A percentile compares a stretch with the other conserved stretches of the same genome.
These are phyloP conservation scores for Amylostereum chailletii DNA, from an alignment of 1,284 basidiomycete species.

Conservation along the genomic window DNA sequence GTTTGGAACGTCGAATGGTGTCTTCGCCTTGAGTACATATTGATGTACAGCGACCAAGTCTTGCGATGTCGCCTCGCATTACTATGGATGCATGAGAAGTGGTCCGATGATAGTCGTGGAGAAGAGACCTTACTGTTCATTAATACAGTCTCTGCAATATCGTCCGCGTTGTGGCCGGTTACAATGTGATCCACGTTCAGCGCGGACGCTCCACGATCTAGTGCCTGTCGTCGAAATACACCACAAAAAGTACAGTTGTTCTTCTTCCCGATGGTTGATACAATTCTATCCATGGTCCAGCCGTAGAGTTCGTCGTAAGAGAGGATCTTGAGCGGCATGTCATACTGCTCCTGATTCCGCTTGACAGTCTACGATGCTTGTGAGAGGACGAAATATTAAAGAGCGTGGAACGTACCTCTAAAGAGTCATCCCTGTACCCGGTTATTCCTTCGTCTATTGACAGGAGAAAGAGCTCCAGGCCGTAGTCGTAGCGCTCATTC, in stretches of 20 bases:
- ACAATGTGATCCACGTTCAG: conserved; percentile 96
- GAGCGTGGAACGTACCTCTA: conserved; percentile 57
- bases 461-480: conserved; percentile 84
- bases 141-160: conserved; percentile 96
- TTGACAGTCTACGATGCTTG: conserved; percentile 75
- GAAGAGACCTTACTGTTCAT: conserved; percentile 80
- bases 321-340: conserved; percentile 91
- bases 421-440: conserved; percentile 94
- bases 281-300: conserved; percentile 99
- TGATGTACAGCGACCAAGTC: conserved; percentile 87
- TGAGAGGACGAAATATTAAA: conserved; percentile 5
- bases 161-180: conserved; percentile 98
- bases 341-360: conserved; percentile 92
- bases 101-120: conserved; percentile 3
- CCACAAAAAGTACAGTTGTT: conserved; percentile 99
- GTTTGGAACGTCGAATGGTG: conserved; percentile 94
- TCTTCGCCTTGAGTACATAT: conserved; percentile 93
- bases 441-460: conserved; percentile 99
- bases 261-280: conserved; percentile 89
- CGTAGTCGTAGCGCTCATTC: conserved; percentile 92
- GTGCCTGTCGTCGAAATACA: conserved; percentile 91
- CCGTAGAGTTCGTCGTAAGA: conserved; percentile 96
- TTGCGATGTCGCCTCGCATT: conserved; percentile 94
- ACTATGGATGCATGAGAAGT: conserved; percentile 40
- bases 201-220: conserved; percentile 88